Evolutionary conservation across 164 flowering plant genomes (phyloP), one percentile per base, ranked within the genome.

Genomic region (Vitis amurensis): DNA sequence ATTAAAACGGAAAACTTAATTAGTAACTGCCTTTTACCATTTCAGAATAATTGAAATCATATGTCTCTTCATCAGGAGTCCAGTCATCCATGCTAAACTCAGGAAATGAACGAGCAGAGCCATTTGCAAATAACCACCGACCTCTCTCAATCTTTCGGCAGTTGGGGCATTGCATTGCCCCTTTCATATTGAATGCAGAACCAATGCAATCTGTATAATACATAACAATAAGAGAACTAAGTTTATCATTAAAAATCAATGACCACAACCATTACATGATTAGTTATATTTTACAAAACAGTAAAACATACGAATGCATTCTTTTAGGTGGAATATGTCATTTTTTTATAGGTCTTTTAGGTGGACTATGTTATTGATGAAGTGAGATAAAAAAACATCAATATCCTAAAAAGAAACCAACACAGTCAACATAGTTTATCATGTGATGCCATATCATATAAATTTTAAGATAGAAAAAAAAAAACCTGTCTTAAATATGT

Each of bases 141-240:
- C 84, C 84, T 47, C 73, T 78, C 69, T 84, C 87, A 75, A 84
- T 64, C 44, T 74, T 81, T 52, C 87, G 76, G 55, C 87, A 84
- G 62, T 81, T 84, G 8, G 87, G 87, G 69, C 87, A 84, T 68
- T 84, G 83, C 87, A 84, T 84, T 60, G 75, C 77, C 65, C 85
- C 83, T 73, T 84, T 84, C 65, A 70, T 60, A 62, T 81, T 84
- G 48, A 84, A 84, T 58, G 85, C 87, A 14, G 85, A 84, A 59
- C 85, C 84, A 71, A 84, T 81, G 76, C 87, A 84, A 74, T 84
- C 87, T 84, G 76, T 61, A 73, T 8, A 14, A 37, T 2, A 52
- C 44, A 37, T 37, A 44, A 63, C 3, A 37, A 49, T 48, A 10
- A 23, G 19, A 57, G 9, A 48, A 14, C 6, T 58, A 13, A 15